Conservation (phyloP, 1,139 yeast species). For the Saccharomyces hybrid region DNA sequence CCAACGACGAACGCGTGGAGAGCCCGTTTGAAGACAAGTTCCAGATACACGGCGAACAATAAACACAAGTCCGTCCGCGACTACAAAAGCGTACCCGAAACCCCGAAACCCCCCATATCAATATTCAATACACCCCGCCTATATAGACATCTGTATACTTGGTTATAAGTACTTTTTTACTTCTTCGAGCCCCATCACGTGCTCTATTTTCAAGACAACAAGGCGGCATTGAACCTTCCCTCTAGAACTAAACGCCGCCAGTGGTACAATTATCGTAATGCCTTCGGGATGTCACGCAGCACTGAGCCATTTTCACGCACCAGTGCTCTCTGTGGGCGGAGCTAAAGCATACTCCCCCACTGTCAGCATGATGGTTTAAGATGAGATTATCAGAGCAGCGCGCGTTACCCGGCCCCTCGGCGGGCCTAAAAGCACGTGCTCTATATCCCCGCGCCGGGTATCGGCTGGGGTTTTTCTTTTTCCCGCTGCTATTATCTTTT, state of each 20-base stretch:
- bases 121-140: background rate
- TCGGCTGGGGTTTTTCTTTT: background rate
- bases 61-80: background rate
- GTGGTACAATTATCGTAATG: too few relatives aligned
- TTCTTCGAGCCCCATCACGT: background rate
- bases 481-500: background rate
- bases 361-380: too few relatives aligned
- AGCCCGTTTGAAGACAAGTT: conserved; percentile 22
- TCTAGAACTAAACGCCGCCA: background rate
- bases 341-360: background rate
- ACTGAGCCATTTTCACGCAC: background rate
- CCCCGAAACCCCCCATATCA: background rate
- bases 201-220: too few relatives aligned
- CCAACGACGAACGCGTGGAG: background rate
- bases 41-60: conserved; percentile 18
- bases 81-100: too few relatives aligned
- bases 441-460: background rate
- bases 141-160: background rate
- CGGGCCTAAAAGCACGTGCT: background rate
- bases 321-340: background rate
- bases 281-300: background rate
- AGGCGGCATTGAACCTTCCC: too few relatives aligned
- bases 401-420: too few relatives aligned
- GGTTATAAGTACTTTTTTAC: background rate
- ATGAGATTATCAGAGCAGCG: background rate